A percentile compares a stretch with the other conserved stretches of the same genome.
Evolutionary conservation across 805 yeast genomes (phyloP).

Genomic region (Kodamaea sagamina): DNA sequence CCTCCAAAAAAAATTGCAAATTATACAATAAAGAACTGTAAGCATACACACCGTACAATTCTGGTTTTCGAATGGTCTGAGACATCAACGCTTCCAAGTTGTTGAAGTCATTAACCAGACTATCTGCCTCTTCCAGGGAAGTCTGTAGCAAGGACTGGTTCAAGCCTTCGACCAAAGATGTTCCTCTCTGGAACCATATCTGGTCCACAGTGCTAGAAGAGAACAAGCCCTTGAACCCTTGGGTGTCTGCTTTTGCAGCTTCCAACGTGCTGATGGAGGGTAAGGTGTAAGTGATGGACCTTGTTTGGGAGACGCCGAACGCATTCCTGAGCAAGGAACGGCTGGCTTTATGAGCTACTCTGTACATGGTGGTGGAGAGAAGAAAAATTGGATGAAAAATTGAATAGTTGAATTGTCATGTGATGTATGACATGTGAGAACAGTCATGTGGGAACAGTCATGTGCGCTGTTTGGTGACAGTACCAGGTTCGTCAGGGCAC

Average conservation of each 20-base stretch:
- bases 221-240: slow-evolving; percentile 38
- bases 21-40: slow-evolving; percentile 51
- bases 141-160: slow-evolving; percentile 32
- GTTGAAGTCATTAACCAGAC: slow-evolving; percentile 16
- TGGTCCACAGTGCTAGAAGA: slow-evolving; percentile 34
- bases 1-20: slow-evolving; percentile 50
- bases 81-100: slow-evolving; percentile 32
- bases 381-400: slow-evolving; percentile 4
- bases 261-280: slow-evolving; percentile 37
- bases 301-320: not conserved
- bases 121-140: slow-evolving; percentile 7
- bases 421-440: not conserved
- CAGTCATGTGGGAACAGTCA: too few species aligned
- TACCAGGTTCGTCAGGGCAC: too few species aligned
- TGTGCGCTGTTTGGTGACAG: too few species aligned
- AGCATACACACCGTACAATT: slow-evolving; percentile 45
- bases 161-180: slow-evolving; percentile 34
- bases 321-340: too few species aligned
- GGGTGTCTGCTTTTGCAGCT: slow-evolving; percentile 25
- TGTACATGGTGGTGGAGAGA: slow-evolving; percentile 10
- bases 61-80: slow-evolving; percentile 47
- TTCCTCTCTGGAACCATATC: slow-evolving; percentile 43
- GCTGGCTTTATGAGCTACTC: slow-evolving; percentile 10
- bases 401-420: not conserved
- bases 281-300: slow-evolving; percentile 34